Conservation (phyloP, 768 basidiomycete species). For the Baorangia bicolor region DNA sequence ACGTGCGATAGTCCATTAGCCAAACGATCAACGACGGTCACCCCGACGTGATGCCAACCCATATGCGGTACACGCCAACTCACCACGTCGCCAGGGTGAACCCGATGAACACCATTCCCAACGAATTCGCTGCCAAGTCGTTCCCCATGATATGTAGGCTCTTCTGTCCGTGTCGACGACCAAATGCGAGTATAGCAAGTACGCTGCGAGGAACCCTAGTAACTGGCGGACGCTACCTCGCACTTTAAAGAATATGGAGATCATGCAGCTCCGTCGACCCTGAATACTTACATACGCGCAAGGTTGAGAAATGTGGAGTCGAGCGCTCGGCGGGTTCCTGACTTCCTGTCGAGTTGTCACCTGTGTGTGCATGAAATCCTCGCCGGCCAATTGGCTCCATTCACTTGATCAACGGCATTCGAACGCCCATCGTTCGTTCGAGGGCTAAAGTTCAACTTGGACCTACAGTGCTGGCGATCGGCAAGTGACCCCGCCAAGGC, state of each 20-base stretch:
- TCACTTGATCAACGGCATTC: background rate
- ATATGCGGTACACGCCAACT: background rate
- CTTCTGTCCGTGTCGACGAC: background rate
- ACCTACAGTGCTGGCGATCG: too few species aligned
- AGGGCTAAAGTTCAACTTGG: too few species aligned
- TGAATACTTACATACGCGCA: background rate
- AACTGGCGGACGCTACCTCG: background rate
- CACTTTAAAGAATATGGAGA: background rate
- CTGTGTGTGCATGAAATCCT: too few species aligned
- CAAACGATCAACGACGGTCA: background rate
- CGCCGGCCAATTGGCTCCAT: too few species aligned
- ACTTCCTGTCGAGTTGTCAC: too few species aligned
- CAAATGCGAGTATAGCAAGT: too few species aligned
- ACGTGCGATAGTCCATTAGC: background rate
- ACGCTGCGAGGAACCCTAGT: background rate
- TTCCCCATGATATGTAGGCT: background rate
- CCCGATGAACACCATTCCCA: constrained; percentile 14
- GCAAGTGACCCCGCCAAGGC: too few species aligned
- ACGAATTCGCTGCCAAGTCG: background rate
- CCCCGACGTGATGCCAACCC: background rate
- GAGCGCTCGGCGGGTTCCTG: background rate
- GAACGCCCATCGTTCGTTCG: background rate
- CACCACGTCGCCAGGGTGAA: constrained; percentile 16
- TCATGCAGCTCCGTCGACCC: background rate
- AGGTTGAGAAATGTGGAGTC: background rate